Evolutionary conservation across 169 alveolate species (phyloP).

Genomic region (Plasmodium inui): DNA sequence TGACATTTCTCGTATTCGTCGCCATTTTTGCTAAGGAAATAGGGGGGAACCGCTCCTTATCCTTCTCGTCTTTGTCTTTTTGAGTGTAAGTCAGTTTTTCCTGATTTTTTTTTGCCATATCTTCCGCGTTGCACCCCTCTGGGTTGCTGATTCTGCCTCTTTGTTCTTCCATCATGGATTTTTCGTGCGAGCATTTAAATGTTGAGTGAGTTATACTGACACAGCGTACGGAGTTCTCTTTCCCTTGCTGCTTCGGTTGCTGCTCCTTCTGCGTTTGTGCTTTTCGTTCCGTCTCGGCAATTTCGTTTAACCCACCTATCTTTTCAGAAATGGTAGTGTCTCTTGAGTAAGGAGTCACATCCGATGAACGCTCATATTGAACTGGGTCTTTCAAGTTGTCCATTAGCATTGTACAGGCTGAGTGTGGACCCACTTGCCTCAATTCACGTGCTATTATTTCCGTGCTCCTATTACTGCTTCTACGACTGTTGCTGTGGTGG

Average conservation of each 20-base stretch:
- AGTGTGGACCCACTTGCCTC: background rate
- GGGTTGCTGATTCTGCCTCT: background rate
- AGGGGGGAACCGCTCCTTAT: background rate
- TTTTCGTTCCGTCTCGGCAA: background rate
- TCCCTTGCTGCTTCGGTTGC: background rate
- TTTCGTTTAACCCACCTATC: background rate
- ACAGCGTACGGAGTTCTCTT: background rate
- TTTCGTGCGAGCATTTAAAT: background rate
- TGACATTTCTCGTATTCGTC: constrained; percentile 32
- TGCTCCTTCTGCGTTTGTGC: background rate
- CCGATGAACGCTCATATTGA: background rate
- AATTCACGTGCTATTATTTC: background rate
- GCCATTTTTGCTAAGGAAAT: constrained; percentile 1
- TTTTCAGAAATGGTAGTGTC: background rate
- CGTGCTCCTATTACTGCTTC: background rate
- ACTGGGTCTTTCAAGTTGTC: background rate
- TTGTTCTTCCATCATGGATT: background rate
- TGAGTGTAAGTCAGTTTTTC: background rate
- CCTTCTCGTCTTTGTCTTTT: background rate
- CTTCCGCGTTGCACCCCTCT: background rate
- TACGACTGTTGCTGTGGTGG: background rate
- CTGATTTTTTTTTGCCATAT: background rate
- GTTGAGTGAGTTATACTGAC: background rate
- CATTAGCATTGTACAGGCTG: background rate
- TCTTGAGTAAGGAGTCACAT: background rate